Conservation (phyloP, 306 rosid genomes). For the Cicer yamashitae region DNA sequence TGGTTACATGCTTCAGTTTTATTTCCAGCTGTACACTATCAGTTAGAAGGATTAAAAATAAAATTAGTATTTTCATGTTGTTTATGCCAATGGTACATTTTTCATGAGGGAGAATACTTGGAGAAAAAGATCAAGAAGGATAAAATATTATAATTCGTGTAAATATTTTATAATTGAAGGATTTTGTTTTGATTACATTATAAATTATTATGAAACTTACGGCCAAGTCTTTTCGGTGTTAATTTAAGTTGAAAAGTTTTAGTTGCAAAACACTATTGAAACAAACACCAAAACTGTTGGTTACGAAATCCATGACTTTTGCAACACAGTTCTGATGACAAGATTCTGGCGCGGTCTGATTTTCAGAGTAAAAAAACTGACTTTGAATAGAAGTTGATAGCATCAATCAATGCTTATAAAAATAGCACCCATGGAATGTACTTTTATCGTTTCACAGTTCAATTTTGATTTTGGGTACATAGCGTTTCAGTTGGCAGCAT, state of each 20-base stretch:
- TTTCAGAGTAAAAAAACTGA: not conserved
- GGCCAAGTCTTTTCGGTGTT: not conserved
- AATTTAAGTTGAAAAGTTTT: not conserved
- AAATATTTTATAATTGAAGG: not conserved
- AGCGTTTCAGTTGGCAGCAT: slow-evolving; percentile 37
- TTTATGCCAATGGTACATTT: not conserved
- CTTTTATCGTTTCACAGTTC: not conserved
- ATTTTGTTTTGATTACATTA: not conserved
- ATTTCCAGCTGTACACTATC: not conserved
- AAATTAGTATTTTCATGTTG: not conserved
- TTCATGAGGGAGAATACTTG: not conserved
- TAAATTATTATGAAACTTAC: not conserved
- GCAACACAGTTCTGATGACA: not conserved
- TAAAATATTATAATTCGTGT: not conserved
- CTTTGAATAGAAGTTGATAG: not conserved
- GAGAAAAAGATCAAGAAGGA: not conserved
- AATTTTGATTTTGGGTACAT: not conserved
- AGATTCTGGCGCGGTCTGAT: not conserved
- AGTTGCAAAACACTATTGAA: not conserved
- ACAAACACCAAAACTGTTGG: not conserved
- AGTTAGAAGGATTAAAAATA: not conserved
- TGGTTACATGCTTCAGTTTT: not conserved
- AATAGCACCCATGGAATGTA: not conserved
- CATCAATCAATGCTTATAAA: not conserved
- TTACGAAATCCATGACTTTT: not conserved